These are phyloP conservation scores for Penicillium parvum DNA, from an alignment of 495 filamentous ascomycete species.

Conservation along the genomic window DNA sequence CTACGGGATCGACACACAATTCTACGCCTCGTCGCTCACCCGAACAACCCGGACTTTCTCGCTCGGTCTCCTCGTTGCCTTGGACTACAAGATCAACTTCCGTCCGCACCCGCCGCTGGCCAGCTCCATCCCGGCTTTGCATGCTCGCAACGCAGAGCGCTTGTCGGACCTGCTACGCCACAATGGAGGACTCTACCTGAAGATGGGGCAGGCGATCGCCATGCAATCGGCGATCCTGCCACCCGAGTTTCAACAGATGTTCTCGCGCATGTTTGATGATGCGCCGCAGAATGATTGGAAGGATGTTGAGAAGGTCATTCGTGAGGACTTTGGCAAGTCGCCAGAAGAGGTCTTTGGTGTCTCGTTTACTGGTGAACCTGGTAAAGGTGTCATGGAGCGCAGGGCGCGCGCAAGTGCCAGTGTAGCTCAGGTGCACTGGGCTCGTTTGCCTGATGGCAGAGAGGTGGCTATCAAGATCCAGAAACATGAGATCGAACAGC, in stretches of 20 bases:
- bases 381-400: slow-evolving; percentile 81
- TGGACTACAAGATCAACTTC: slow-evolving; percentile 98
- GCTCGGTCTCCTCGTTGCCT: slow-evolving; percentile 72
- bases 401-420: slow-evolving; percentile 82
- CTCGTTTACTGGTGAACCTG: slow-evolving; percentile 62
- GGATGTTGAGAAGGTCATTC: slow-evolving; percentile 80
- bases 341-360: slow-evolving; percentile 88
- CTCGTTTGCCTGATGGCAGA: slow-evolving; percentile 71
- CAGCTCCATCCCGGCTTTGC: slow-evolving; percentile 64
- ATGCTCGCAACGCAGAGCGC: slow-evolving; percentile 76
- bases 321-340: slow-evolving; percentile 79
- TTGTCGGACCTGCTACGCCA: slow-evolving; percentile 70
- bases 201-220: slow-evolving; percentile 96
- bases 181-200: slow-evolving; percentile 93
- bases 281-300: slow-evolving; percentile 91
- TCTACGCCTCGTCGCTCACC: slow-evolving; percentile 72
- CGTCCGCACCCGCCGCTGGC: slow-evolving; percentile 66
- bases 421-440: slow-evolving; percentile 97
- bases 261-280: slow-evolving; percentile 94
- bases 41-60: slow-evolving; percentile 80
- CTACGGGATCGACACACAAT: slow-evolving; percentile 64
- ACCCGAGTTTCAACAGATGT: slow-evolving; percentile 93
- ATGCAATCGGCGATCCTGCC: slow-evolving; percentile 96
- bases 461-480: slow-evolving; percentile 96
- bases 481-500: slow-evolving; percentile 86